Evolutionary conservation across 164 flowering plant species (phyloP), one percentile per base, ranked within the genome.

Genomic region (Berberis thunbergii): DNA sequence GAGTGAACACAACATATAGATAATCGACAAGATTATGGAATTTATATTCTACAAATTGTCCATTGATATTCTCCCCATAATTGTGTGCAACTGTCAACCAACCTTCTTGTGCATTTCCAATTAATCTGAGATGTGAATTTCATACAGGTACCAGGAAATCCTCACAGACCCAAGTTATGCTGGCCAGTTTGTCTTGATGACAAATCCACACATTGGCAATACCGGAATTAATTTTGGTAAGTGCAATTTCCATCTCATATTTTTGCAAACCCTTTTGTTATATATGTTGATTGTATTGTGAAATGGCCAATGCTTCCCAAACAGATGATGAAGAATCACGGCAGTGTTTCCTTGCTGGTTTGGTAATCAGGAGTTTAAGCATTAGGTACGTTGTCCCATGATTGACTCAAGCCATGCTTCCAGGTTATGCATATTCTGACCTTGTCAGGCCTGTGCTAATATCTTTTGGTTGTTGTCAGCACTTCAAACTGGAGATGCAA

Each of bases 121-220:
- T 52, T 1, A 52, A 2, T 52, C n/a, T 52, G 3, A 26, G n/a
- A 52, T 52, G 54, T 6, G 54, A 9, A 3, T 4, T 52, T 52
- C 49, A 4, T 4, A 48, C 73, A 89, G 96, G 77, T 89, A 89
- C 71, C 96, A 89, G 62, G 96, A 89, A 76, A 89, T 89, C 72
- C 74, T 87, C 48, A 89, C 97, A 1, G 97, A 89, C 74, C 97
- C 97, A 63, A 89, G 97, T 73, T 89, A 89, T 75, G 89, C 94
- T 59, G 94, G 94, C 39, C 97, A 89, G 70, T 89, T 87, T 80
- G 97, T 89, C 42, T 73, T 89, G 64, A 89, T 89, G 94, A 89
- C 94, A 62, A 80, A 79, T 63, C 97, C 97, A 3, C 97, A 89
- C 60, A 89, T 89, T 10, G 97, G 97, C 46, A 89, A 89, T 63